Evolutionary conservation across 495 filamentous ascomycete species (phyloP), one percentile per base, ranked within the genome.

Genomic region (Trichoderma virens): DNA sequence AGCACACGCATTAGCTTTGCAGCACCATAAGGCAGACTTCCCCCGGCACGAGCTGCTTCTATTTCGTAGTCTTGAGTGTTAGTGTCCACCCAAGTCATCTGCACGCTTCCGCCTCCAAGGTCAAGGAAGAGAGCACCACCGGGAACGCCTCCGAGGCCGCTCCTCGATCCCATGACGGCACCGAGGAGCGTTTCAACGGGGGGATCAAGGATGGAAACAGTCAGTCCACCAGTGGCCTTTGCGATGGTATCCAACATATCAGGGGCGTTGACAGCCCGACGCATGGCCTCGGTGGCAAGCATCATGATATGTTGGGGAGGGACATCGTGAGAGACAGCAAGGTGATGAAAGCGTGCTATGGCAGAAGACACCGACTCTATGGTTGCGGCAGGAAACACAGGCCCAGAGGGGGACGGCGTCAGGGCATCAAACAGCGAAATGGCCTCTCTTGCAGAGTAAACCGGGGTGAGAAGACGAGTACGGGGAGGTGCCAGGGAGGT

Each of bases 381-480:
- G 14, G 86, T 85, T 5, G 76, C 64, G 1, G 79, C 68, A 5
- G 89, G 82, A 67, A 97, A 95, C 3, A 82, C 75, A 16, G 83
- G 78, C 0, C 79, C 73, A 4, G 72, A 72, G 28, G 76, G 69
- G 61, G 69, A 66, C 2, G 73, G 71, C 2, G 69, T 82, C 41
- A 93, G 87, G 2, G 90, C 92, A 67, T 96, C 91, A 75, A 96
- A 97, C n/a, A 97, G 79, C 0, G 92, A 96, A 68, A 97, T 91
- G 59, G 83, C 85, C 25, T 84, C 84, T 7, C 93, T 87, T 69
- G 92, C 87, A 65, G 85, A 84, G 72, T 90, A 94, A 62, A 95
- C 66, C 38, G 88, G 92, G 20, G 82, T 88, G 31, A 96, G 80
- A 34, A 92, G 82, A 16, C 93, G 87, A 18, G 87, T 78, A 3